A percentile compares a stretch with the other conserved stretches of the same genome.
These are phyloP conservation scores for Trametes maxima DNA, from an alignment of 768 basidiomycete species.

Conservation along the genomic window DNA sequence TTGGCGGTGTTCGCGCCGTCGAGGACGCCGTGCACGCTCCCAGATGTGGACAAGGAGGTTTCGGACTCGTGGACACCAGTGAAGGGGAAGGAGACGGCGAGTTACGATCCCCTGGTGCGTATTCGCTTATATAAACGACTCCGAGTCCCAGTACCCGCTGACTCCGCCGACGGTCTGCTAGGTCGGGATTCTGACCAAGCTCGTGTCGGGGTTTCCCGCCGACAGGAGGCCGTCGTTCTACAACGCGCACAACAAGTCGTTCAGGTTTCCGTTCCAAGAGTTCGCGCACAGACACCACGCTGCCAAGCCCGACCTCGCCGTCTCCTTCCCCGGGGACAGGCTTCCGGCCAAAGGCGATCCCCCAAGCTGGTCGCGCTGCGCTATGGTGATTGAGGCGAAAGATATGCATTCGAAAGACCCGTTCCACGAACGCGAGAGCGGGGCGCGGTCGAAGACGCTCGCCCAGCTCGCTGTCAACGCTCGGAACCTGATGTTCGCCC, in stretches of 20 bases:
- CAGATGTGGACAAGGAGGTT: background rate
- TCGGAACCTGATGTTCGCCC: constrained; percentile 9
- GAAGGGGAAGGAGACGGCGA: background rate
- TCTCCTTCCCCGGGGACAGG: background rate
- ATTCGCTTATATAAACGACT: background rate
- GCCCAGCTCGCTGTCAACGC: constrained; percentile 6
- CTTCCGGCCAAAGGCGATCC: background rate
- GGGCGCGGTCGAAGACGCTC: background rate
- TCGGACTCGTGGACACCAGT: background rate
- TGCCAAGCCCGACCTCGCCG: background rate
- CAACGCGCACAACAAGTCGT: background rate
- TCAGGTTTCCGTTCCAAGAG: constrained; percentile 15
- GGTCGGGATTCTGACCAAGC: background rate
- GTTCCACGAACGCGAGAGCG: background rate
- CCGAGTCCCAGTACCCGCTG: background rate
- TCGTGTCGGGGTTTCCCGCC: background rate
- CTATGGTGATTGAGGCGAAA: constrained; percentile 12
- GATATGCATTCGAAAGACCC: background rate
- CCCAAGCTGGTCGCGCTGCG: background rate
- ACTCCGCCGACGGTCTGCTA: background rate
- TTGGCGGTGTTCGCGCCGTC: background rate
- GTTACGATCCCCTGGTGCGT: background rate
- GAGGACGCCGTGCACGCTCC: background rate
- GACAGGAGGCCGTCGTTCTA: constrained; percentile 1
- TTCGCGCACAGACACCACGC: background rate